phyloP scores from a whole-genome alignment of 352 stramenopile species.

The Phytopythium ostracodes region DNA sequence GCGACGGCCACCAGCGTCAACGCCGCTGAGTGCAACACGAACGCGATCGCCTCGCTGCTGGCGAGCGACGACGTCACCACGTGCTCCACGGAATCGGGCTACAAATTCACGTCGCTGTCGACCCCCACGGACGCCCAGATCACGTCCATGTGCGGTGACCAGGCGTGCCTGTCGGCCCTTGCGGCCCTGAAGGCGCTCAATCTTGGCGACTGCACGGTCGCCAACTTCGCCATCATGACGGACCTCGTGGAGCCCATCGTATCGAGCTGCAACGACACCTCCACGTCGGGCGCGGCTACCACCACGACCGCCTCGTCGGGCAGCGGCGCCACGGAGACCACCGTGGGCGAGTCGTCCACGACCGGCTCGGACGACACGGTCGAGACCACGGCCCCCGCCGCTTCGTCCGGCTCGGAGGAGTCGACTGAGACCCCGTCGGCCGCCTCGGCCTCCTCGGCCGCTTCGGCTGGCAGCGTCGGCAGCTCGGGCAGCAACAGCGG shows the following conservation, averaged over 20 bases:
- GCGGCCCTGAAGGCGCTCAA: slow-evolving; percentile 17
- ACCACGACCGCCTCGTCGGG: slow-evolving; percentile 6
- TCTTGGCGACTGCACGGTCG: slow-evolving; percentile 29
- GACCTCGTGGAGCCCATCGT: slow-evolving; percentile 22
- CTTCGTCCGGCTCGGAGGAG: slow-evolving; percentile 5
- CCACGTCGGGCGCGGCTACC: neutral
- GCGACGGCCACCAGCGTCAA: neutral
- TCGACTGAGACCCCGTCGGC: neutral
- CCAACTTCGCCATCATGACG: slow-evolving; percentile 17
- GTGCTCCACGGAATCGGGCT: slow-evolving; percentile 26
- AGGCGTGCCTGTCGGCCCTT: slow-evolving; percentile 24
- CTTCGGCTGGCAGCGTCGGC: neutral
- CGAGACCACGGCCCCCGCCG: neutral
- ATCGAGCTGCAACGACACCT: slow-evolving; percentile 12
- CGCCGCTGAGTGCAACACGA: slow-evolving; percentile 21
- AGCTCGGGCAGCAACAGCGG: slow-evolving; percentile 10
- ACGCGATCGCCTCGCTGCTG: slow-evolving; percentile 22
- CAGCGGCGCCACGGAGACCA: slow-evolving; percentile 9
- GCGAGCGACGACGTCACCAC: slow-evolving; percentile 17
- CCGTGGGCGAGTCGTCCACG: neutral
- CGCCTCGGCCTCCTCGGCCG: neutral
- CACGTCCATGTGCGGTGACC: slow-evolving; percentile 23
- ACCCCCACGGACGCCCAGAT: slow-evolving; percentile 22
- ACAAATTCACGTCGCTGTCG: slow-evolving; percentile 25
- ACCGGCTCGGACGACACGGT: slow-evolving; percentile 5